A percentile compares a stretch with the other conserved stretches of the same genome.
Conservation (phyloP, 495 filamentous ascomycete genomes). For the Xylaria sp. region DNA sequence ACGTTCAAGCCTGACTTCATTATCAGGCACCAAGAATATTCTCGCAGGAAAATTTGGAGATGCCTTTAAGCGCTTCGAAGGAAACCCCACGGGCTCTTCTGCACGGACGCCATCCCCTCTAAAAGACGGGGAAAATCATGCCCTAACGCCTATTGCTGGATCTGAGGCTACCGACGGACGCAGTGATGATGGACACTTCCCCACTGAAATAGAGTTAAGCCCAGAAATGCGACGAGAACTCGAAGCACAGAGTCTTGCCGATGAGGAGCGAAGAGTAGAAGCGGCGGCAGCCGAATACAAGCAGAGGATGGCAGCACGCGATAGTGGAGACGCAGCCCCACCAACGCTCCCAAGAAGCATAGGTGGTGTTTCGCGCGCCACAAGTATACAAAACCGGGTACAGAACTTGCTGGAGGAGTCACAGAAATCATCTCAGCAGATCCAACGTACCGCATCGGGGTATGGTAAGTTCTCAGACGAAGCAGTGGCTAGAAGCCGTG, state of each 20-base stretch:
- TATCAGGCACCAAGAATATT: conserved; percentile 84
- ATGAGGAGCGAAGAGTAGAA: conserved; percentile 92
- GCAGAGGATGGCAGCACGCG: conserved; percentile 70
- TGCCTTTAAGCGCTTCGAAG: conserved; percentile 92
- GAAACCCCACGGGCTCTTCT: conserved; percentile 53
- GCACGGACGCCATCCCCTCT: conserved; percentile 62
- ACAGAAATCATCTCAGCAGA: conserved; percentile 59
- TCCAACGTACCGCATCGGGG: conserved; percentile 79
- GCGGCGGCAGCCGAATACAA: conserved; percentile 92
- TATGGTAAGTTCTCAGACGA: conserved; percentile 84
- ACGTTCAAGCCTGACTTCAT: conserved; percentile 78
- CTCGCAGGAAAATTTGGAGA: conserved; percentile 92
- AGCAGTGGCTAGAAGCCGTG: conserved; percentile 32
- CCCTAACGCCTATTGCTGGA: conserved; percentile 74
- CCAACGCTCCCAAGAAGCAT: conserved; percentile 54
- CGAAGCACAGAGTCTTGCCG: conserved; percentile 80
- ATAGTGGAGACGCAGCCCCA: conserved; percentile 46
- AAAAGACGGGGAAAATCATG: conserved; percentile 57
- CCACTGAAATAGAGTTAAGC: conserved; percentile 70
- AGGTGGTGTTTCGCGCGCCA: conserved; percentile 69
- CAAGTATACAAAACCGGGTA: conserved; percentile 88
- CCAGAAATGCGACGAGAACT: conserved; percentile 92
- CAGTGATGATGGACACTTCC: conserved; percentile 68
- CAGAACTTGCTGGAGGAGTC: conserved; percentile 85
- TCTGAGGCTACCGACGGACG: conserved; percentile 76